These are phyloP conservation scores for Elymus sibiricus DNA, from an alignment of 176 grass and related monocot species.

Conservation along the genomic window DNA sequence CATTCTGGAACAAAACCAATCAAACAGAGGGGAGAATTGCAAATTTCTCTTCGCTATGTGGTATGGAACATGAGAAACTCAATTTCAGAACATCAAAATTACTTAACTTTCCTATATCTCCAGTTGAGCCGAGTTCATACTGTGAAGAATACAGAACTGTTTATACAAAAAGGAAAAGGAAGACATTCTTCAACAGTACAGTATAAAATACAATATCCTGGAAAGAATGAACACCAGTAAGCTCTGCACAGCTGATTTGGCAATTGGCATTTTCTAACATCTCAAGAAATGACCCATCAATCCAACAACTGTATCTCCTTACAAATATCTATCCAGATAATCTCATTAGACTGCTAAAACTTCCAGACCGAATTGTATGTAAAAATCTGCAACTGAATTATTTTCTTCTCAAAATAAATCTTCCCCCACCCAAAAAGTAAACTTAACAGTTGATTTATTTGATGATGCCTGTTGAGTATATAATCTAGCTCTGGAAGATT, in stretches of 20 bases:
- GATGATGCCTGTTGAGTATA: conserved; percentile 61
- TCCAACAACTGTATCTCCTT: conserved; percentile 51
- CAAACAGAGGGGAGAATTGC: neutral
- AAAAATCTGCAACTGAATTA: conserved; percentile 60
- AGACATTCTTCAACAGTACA: conserved; percentile 20
- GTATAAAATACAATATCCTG: conserved; percentile 40
- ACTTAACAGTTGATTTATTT: conserved; percentile 53
- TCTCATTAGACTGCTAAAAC: conserved; percentile 57
- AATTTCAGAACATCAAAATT: conserved; percentile 23
- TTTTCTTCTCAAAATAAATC: conserved; percentile 77
- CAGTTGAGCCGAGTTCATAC: conserved; percentile 19
- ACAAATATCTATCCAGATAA: conserved; percentile 58
- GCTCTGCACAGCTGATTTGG: conserved; percentile 39
- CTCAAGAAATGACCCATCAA: conserved; percentile 33
- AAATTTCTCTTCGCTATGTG: neutral
- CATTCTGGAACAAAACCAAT: neutral
- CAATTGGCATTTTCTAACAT: conserved; percentile 41
- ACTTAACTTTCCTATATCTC: conserved; percentile 7
- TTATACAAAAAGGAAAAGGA: conserved; percentile 31
- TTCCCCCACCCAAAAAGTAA: conserved; percentile 53
- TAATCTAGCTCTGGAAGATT: conserved; percentile 50
- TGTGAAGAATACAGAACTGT: conserved; percentile 16
- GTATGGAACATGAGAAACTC: neutral
- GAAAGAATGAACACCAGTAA: conserved; percentile 45
- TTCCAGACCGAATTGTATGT: conserved; percentile 46